Percentiles rank a stretch among this genome's conserved stretches.
Evolutionary conservation across 2,329 filamentous ascomycete genomes (phyloP).

Genomic region (Pseudogymnoascus sp.): DNA sequence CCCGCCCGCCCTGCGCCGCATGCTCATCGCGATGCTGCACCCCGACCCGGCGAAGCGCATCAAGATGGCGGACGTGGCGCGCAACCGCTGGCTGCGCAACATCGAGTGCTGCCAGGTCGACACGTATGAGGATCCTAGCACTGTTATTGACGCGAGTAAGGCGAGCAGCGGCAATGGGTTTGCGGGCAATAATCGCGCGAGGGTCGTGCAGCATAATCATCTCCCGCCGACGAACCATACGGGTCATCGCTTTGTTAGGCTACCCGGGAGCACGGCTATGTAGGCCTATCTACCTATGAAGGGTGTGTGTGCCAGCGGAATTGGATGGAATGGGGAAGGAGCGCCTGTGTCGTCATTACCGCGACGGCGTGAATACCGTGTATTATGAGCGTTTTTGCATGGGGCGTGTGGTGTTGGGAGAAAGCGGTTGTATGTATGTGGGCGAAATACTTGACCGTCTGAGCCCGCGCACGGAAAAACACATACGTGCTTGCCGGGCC

Average conservation of each 20-base stretch:
- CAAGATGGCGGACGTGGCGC: constrained; percentile 59
- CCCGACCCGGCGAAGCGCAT: constrained; percentile 65
- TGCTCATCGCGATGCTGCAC: constrained; percentile 76
- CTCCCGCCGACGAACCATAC: constrained; percentile 20
- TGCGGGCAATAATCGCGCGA: constrained; percentile 34
- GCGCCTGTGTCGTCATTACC: not conserved
- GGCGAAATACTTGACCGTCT: not conserved
- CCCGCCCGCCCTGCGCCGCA: constrained; percentile 58
- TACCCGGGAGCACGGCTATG: constrained; percentile 24
- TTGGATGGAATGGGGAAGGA: not conserved
- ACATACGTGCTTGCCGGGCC: not conserved
- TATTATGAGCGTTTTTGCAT: not conserved
- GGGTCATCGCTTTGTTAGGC: constrained; percentile 23
- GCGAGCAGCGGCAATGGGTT: constrained; percentile 36
- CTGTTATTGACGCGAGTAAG: constrained; percentile 54
- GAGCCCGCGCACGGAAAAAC: not conserved
- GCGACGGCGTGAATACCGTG: not conserved
- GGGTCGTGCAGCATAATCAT: constrained; percentile 26
- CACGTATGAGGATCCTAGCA: constrained; percentile 55
- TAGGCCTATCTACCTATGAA: constrained; percentile 2
- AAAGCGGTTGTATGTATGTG: no score
- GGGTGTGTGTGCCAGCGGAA: not conserved
- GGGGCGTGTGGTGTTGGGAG: not conserved
- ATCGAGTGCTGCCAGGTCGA: constrained; percentile 75
- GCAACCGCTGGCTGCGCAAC: constrained; percentile 62